Evolutionary conservation across 495 filamentous ascomycete genomes (phyloP).

Genomic region (Extremus antarcticus): DNA sequence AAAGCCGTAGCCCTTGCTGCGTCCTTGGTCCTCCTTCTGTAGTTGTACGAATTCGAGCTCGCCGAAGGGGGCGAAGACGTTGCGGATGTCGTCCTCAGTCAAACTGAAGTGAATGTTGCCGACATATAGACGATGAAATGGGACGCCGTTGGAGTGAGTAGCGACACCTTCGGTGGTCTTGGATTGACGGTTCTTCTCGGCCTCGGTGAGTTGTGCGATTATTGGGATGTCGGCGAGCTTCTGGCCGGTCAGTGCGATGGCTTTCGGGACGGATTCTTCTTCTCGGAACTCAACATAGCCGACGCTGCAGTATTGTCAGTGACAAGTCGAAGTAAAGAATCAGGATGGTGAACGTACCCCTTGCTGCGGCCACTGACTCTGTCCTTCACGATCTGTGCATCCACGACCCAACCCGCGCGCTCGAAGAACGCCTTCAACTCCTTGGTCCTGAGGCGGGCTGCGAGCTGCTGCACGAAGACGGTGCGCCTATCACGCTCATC

Average conservation of each 20-base stretch:
- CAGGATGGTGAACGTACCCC: slow-evolving; percentile 51
- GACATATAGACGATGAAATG: slow-evolving; percentile 97
- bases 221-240: slow-evolving; percentile 97
- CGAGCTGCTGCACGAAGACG: slow-evolving; percentile 96
- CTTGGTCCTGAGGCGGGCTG: slow-evolving; percentile 79
- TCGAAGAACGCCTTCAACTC: slow-evolving; percentile 94
- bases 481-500: slow-evolving; percentile 95
- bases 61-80: slow-evolving; percentile 96
- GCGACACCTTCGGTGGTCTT: slow-evolving; percentile 64
- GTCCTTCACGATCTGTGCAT: slow-evolving; percentile 99
- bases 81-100: slow-evolving; percentile 89
- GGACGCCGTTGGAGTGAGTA: slow-evolving; percentile 60
- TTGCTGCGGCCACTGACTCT: slow-evolving; percentile 93
- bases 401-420: slow-evolving; percentile 89
- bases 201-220: slow-evolving; percentile 96
- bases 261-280: slow-evolving; percentile 84
- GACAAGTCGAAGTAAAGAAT: slow-evolving; percentile 5
- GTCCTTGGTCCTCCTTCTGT: slow-evolving; percentile 84
- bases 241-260: slow-evolving; percentile 97
- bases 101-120: slow-evolving; percentile 99
- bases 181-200: slow-evolving; percentile 97
- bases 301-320: slow-evolving; percentile 54
- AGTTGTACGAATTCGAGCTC: slow-evolving; percentile 96
- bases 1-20: slow-evolving; percentile 94
- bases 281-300: slow-evolving; percentile 98